Percentiles rank a stretch among this genome's conserved stretches.
phyloP scores from a whole-genome alignment of 2,329 filamentous ascomycete genomes.

The Talaromyces sp. region DNA sequence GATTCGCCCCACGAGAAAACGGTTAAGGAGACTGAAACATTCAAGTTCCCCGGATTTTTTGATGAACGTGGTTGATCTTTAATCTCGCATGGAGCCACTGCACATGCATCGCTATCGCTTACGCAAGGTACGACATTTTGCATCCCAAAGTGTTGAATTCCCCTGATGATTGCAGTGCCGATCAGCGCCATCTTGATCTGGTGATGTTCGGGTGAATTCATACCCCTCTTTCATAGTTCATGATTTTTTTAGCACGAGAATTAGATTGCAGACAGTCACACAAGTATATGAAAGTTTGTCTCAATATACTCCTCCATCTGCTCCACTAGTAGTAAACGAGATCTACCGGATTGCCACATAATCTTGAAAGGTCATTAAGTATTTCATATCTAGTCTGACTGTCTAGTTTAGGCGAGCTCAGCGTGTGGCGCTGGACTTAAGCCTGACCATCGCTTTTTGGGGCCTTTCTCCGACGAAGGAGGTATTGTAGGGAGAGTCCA shows the following conservation, averaged over 20 bases:
- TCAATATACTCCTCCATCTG: neutral
- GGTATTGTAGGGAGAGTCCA: conserved; percentile 28
- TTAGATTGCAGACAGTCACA: too few species aligned
- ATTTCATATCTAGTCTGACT: neutral
- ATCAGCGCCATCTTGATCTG: neutral
- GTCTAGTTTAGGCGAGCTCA: neutral
- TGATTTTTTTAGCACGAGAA: too few species aligned
- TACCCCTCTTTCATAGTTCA: neutral
- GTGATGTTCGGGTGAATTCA: neutral
- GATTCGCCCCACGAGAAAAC: neutral
- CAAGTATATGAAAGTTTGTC: too few species aligned
- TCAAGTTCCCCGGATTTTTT: neutral
- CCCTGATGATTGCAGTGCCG: neutral
- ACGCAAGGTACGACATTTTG: neutral
- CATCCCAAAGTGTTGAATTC: neutral
- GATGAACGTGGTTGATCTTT: neutral
- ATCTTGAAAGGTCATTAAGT: conserved; percentile 2
- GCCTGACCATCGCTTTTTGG: neutral
- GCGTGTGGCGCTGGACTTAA: neutral
- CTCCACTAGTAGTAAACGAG: neutral
- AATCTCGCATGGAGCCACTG: neutral
- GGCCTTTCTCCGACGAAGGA: conserved; percentile 23
- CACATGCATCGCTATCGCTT: neutral
- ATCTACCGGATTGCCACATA: neutral
- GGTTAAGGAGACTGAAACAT: neutral